A percentile compares a stretch with the other conserved stretches of the same genome.
These are phyloP conservation scores for Botrytis paeoniae DNA, from an alignment of 2,329 filamentous ascomycete species.

Conservation along the genomic window DNA sequence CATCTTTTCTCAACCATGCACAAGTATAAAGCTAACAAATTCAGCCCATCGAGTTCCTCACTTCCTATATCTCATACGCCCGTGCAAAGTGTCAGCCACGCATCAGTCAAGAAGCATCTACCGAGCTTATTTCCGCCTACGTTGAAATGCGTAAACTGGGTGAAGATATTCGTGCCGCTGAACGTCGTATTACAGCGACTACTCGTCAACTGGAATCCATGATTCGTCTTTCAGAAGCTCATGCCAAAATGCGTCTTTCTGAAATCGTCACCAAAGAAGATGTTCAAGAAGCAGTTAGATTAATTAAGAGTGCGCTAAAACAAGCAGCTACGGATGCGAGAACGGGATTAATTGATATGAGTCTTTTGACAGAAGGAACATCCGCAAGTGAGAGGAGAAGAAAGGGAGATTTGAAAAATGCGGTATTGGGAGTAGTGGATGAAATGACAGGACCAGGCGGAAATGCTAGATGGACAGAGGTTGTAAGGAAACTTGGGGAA, in stretches of 20 bases:
- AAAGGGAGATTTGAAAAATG: conserved; percentile 79
- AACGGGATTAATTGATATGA: conserved; percentile 94
- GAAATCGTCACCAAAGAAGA: conserved; percentile 73
- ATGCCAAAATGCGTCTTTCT: conserved; percentile 94
- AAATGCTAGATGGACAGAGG: conserved; percentile 73
- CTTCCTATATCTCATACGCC: conserved; percentile 95
- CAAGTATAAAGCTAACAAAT: not conserved
- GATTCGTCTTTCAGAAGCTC: conserved; percentile 94
- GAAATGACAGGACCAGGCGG: conserved; percentile 70
- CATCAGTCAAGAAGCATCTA: conserved; percentile 75
- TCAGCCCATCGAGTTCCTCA: conserved; percentile 90
- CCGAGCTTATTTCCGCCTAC: conserved; percentile 81
- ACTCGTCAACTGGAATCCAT: conserved; percentile 96
- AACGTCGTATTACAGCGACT: conserved; percentile 96
- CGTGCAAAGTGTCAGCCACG: conserved; percentile 80
- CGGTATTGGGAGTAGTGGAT: conserved; percentile 71
- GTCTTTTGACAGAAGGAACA: conserved; percentile 89
- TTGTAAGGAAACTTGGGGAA: conserved; percentile 70
- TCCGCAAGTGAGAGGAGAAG: conserved; percentile 81
- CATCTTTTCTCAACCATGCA: conserved; percentile 14
- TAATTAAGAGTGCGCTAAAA: conserved; percentile 93
- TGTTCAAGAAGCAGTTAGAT: conserved; percentile 83
- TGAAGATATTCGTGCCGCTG: conserved; percentile 78
- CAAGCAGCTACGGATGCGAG: conserved; percentile 93
- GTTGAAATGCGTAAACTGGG: conserved; percentile 94